Conservation (phyloP, 495 filamentous ascomycete species). For the Bryoglossum gracile region DNA sequence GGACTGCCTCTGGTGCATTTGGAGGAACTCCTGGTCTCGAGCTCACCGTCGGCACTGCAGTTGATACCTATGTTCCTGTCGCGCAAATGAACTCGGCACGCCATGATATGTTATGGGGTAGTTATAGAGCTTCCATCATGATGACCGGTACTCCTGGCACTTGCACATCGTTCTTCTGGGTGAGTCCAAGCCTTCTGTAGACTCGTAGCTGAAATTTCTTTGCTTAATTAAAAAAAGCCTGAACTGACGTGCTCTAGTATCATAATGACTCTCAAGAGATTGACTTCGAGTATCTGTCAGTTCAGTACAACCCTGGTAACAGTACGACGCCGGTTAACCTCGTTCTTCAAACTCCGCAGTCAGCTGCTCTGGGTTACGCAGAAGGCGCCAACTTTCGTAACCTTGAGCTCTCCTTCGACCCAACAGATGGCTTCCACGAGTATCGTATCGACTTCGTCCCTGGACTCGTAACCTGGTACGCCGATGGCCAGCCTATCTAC, state of each 20-base stretch:
- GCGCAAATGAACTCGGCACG: conserved; percentile 53
- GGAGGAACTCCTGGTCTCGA: conserved; percentile 51
- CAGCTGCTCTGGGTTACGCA: conserved; percentile 47
- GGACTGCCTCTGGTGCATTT: conserved; percentile 32
- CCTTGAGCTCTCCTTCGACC: conserved; percentile 53
- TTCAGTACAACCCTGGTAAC: conserved; percentile 43
- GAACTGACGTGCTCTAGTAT: conserved; percentile 40
- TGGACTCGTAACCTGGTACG: conserved; percentile 54
- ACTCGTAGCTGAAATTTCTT: background rate
- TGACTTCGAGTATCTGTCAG: conserved; percentile 67
- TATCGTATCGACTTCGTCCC: conserved; percentile 72
- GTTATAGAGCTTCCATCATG: conserved; percentile 60
- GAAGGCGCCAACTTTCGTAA: conserved; percentile 46
- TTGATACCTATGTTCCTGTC: conserved; percentile 46
- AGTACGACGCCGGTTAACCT: conserved; percentile 56
- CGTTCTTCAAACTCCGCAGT: conserved; percentile 57
- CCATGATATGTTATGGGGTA: conserved; percentile 56
- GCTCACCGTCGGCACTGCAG: conserved; percentile 45
- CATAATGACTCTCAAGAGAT: conserved; percentile 73
- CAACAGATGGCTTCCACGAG: conserved; percentile 56
- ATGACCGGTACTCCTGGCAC: conserved; percentile 51
- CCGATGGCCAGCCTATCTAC: conserved; percentile 47
- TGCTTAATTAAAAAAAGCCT: background rate
- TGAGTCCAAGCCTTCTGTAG: conserved; percentile 29
- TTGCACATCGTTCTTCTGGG: conserved; percentile 74